phyloP scores from a whole-genome alignment of 176 grass and related monocot genomes.

The Metroxylon sagu region DNA sequence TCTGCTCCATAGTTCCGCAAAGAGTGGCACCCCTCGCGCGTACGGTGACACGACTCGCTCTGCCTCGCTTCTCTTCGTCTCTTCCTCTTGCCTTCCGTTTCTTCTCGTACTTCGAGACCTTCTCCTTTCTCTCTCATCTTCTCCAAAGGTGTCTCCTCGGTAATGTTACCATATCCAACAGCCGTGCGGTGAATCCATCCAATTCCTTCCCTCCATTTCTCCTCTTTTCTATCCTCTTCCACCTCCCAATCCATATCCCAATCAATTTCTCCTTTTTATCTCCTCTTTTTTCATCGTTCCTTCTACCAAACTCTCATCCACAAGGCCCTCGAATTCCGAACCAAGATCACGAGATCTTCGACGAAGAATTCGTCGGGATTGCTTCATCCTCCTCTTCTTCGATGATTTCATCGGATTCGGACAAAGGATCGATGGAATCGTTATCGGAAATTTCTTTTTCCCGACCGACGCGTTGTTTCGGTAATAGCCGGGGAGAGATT shows the following conservation, averaged over 20 bases:
- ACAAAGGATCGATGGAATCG: slow-evolving; percentile 7
- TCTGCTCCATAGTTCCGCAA: slow-evolving; percentile 78
- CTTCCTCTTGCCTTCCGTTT: slow-evolving; percentile 41
- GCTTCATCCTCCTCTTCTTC: slow-evolving; percentile 36
- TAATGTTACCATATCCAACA: slow-evolving; percentile 79
- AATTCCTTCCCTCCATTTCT: slow-evolving; percentile 58
- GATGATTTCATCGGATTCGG: slow-evolving; percentile 37
- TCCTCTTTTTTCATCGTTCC: slow-evolving; percentile 23
- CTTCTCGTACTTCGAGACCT: slow-evolving; percentile 73
- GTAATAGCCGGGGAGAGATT: slow-evolving; percentile 77
- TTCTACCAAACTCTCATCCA: slow-evolving; percentile 15
- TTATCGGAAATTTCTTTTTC: background rate
- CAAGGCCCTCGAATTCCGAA: slow-evolving; percentile 19
- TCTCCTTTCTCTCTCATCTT: slow-evolving; percentile 74
- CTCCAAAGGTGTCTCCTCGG: slow-evolving; percentile 48
- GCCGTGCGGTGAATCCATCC: slow-evolving; percentile 61
- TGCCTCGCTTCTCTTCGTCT: slow-evolving; percentile 41
- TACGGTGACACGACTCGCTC: slow-evolving; percentile 38
- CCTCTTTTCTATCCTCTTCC: slow-evolving; percentile 36
- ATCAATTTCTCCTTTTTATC: slow-evolving; percentile 27
- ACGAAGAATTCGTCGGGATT: slow-evolving; percentile 1
- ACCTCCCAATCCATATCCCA: slow-evolving; percentile 38
- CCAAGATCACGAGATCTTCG: slow-evolving; percentile 23
- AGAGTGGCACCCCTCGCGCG: slow-evolving; percentile 76
- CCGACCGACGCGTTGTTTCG: slow-evolving; percentile 27